Conservation (phyloP, 192 early-diverging fungal species). For the Funneliformis mosseae region DNA sequence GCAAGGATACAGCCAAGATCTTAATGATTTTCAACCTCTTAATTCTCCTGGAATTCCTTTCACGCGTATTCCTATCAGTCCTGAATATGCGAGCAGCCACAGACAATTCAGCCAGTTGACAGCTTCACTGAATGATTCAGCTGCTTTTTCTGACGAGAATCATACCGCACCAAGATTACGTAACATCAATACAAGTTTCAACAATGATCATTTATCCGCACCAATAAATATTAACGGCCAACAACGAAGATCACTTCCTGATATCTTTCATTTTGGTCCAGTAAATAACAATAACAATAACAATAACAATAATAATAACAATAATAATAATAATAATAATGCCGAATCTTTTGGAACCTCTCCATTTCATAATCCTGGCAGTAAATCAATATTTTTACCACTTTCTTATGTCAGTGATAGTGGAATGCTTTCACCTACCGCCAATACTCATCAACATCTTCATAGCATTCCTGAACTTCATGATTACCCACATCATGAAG, state of each 20-base stretch:
- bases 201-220: constrained; percentile 43
- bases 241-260: constrained; percentile 45
- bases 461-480: constrained; percentile 48
- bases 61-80: constrained; percentile 32
- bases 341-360: constrained; percentile 35
- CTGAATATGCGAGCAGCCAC: constrained; percentile 12
- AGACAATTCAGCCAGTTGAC: constrained; percentile 30
- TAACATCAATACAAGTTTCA: background rate
- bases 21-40: constrained; percentile 23
- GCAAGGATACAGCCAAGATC: constrained; percentile 19
- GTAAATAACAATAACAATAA: background rate
- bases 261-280: constrained; percentile 41
- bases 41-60: constrained; percentile 29
- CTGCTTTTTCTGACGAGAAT: constrained; percentile 1
- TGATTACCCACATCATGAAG: constrained; percentile 26
- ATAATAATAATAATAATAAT: background rate
- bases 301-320: background rate
- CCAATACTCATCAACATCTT: constrained; percentile 36
- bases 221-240: constrained; percentile 40
- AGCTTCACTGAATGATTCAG: constrained; percentile 29
- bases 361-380: constrained; percentile 39
- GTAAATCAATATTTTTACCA: constrained; percentile 43
- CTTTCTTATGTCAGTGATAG: constrained; percentile 40
- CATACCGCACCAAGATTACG: background rate
- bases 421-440: constrained; percentile 34